Base-by-base conservation (phyloP, 805 yeast species). In the Millerozyma miso region DNA sequence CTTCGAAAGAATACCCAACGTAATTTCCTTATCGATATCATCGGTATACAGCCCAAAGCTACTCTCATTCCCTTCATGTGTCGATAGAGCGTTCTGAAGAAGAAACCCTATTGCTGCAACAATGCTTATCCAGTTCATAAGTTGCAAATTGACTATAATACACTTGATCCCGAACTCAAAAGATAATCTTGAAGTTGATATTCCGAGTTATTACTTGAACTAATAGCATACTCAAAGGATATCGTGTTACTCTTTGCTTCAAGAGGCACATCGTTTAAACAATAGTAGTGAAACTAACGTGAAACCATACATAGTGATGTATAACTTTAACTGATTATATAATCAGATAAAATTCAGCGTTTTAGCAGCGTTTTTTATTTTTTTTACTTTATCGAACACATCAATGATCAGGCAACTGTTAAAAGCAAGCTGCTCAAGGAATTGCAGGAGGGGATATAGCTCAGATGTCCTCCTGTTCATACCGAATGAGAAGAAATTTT, bases 401-500 rank as follows among this genome's bases (percentile, higher is more conserved):
- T 13, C 18, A 32, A 32, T 32, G 29, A 23, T 23, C 10, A 23
- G 29, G 29, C 29, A 23, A 10, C 29, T 23, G 10, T 23, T 23
- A 10, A 23, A 23, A 10, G 29, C 6, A 10, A 23, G 29, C 10
- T 10, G 10, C 10, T 7, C 10, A 23, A 23, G 10, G 29, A 10
- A 10, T 10, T 23, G 31, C 6, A 35, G 38, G 15, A 35, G 45
- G 12, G 34, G 33, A 4, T 38, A 38, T 19, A 33, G 36, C 20
- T 31, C 43, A 19, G 33, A 38, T 40, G 36, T 47, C 13, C 31
- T 50, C 34, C 53, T 53, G 64, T 65, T 65, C 39, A 44, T 51
- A 7, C 60, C 70, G 6, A 63, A 63, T 23, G 62, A 62, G 20
- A 50, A 57, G 6, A 50, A 45, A 34, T 54, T 58, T 41, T 42